Base-by-base conservation (phyloP, 306 rosid species). In the Cicer judaicum region DNA sequence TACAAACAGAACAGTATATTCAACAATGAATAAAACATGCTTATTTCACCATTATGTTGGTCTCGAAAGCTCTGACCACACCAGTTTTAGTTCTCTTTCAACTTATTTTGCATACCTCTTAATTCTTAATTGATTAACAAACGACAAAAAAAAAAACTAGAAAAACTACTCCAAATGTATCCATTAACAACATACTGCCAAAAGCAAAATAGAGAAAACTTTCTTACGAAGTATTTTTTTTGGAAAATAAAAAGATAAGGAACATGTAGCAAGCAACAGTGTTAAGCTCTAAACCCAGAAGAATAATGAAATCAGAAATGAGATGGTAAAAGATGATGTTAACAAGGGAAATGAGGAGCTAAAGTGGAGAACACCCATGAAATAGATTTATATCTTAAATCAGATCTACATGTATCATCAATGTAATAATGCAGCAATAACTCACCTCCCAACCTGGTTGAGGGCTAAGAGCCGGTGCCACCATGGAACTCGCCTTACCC, bases 401-500 rank as follows among this genome's bases (percentile, higher is more conserved):
- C 39, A 68, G 72, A 62, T 34, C 29, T 52, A 63, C 57, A 52
- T 12, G 14, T 24, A 39, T 42, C 21, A 72, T 34, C 40, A 66
- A 72, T 60, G 52, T 38, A 52, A 39, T 68, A 64, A 60, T 56
- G 77, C 41, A 64, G 83, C 65, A 72, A 71, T 61, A 71, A 82
- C 84, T 76, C 70, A 94, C 99, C 92, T 88, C 90, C 99, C 96
- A 94, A 78, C 92, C 97, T 65, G 96, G 99, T 70, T 89, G 64
- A 15, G 99, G 92, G 83, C 80, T 83, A 59, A 94, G 97, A 56
- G 99, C 93, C 47, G 88, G 88, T 60, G 99, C 99, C 57, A 84
- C 99, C 99, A 94, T 92, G 46, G 93, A 92, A 81, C 97, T 94
- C 55, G 93, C 97, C 89, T 89, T 94, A 21, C 99, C 97, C 99